These are phyloP conservation scores for Mycena alexandri DNA, from an alignment of 768 basidiomycete genomes.

Conservation along the genomic window DNA sequence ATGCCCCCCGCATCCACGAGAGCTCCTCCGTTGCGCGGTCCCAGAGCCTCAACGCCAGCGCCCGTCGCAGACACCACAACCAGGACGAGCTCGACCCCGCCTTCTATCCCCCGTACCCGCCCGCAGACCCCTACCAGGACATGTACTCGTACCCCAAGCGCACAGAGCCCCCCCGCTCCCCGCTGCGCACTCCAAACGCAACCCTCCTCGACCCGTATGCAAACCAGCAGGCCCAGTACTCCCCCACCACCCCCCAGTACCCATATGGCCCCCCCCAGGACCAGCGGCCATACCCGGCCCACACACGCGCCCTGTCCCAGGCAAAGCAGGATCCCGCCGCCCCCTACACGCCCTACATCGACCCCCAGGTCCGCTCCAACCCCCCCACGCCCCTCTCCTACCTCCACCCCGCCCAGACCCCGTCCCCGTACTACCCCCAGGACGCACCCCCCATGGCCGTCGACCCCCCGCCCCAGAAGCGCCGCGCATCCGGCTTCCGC, in stretches of 20 bases:
- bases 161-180: constrained; percentile 71
- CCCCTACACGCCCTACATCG: constrained; percentile 69
- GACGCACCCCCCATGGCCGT: constrained; percentile 81
- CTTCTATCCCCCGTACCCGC: constrained; percentile 32
- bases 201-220: constrained; percentile 78
- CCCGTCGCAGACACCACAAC: constrained; percentile 36
- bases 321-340: constrained; percentile 65
- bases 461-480: constrained; percentile 71
- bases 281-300: constrained; percentile 64
- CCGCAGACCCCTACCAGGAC: constrained; percentile 63
- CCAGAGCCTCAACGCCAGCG: constrained; percentile 52
- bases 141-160: constrained; percentile 60
- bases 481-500: constrained; percentile 82
- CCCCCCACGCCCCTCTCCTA: constrained; percentile 83
- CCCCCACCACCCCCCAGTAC: constrained; percentile 68
- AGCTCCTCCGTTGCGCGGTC: constrained; percentile 56
- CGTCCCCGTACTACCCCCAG: constrained; percentile 67
- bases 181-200: constrained; percentile 66
- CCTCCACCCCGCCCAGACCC: constrained; percentile 63
- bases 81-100: constrained; percentile 38
- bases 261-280: constrained; percentile 60
- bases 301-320: constrained; percentile 70
- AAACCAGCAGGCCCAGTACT: constrained; percentile 72
- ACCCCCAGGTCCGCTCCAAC: constrained; percentile 70
- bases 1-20: constrained; percentile 66